Conservation (phyloP, 148 eudicot species). For the Beta vulgaris region DNA sequence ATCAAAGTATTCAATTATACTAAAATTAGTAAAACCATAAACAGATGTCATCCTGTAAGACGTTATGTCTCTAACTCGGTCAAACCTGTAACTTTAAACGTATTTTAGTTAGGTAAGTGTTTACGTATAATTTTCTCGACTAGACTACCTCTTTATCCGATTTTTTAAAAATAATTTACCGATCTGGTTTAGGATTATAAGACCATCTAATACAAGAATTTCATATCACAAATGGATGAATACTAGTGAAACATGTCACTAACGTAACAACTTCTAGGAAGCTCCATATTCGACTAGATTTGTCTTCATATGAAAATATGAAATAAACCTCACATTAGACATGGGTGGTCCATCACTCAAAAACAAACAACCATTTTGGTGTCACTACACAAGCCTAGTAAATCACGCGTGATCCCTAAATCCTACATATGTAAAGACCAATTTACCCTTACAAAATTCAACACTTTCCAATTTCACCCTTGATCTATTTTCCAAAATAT, state of each 20-base stretch:
- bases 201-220: too few relatives aligned
- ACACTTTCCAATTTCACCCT: neutral
- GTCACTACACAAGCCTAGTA: slow-evolving; percentile 22
- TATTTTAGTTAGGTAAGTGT: too few relatives aligned
- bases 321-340: slow-evolving; percentile 21
- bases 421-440: neutral
- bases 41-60: too few relatives aligned
- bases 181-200: too few relatives aligned
- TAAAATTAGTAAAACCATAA: too few relatives aligned
- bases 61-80: too few relatives aligned
- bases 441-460: neutral
- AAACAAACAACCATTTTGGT: slow-evolving; percentile 11
- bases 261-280: slow-evolving; percentile 3
- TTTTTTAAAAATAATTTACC: too few relatives aligned
- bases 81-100: too few relatives aligned
- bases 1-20: neutral
- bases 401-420: neutral
- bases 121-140: too few relatives aligned
- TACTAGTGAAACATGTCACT: neutral
- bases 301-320: neutral
- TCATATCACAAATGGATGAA: neutral
- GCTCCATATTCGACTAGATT: neutral
- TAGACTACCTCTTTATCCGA: too few relatives aligned
- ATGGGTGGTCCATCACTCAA: slow-evolving; percentile 28
- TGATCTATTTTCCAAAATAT: too few relatives aligned